Percentiles rank a stretch among this genome's conserved stretches.
phyloP scores from a whole-genome alignment of 768 basidiomycete species.

The Mycena vulgaris region DNA sequence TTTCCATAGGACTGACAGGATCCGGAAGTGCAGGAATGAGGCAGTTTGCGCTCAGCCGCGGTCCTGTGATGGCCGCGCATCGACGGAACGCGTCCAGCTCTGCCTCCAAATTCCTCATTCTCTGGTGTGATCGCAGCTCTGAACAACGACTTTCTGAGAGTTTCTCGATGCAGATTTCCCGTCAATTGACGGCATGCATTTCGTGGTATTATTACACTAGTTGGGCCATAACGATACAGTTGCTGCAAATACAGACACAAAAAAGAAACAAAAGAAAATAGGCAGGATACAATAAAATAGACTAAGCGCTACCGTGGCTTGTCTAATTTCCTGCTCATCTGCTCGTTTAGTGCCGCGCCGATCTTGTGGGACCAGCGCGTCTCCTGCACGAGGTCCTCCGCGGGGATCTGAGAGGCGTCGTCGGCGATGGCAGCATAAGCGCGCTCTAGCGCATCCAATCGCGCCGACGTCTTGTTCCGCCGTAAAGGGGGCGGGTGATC shows the following conservation, averaged over 20 bases:
- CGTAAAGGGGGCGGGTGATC: slow-evolving; percentile 44
- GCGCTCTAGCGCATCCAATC: slow-evolving; percentile 60
- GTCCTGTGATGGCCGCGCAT: too few relatives aligned
- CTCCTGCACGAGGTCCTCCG: slow-evolving; percentile 65
- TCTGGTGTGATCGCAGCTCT: too few relatives aligned
- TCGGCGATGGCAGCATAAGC: slow-evolving; percentile 59
- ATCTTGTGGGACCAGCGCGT: slow-evolving; percentile 63
- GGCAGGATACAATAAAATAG: background rate
- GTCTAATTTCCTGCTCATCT: slow-evolving; percentile 56
- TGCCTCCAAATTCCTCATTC: too few relatives aligned
- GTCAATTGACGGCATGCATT: too few relatives aligned
- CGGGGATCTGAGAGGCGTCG: slow-evolving; percentile 63
- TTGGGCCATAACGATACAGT: slow-evolving; percentile 16
- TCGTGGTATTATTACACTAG: background rate
- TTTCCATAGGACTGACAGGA: too few relatives aligned
- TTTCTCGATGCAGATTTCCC: too few relatives aligned
- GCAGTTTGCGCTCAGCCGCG: too few relatives aligned
- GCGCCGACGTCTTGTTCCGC: slow-evolving; percentile 57
- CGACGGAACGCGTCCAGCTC: too few relatives aligned
- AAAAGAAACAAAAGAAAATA: background rate
- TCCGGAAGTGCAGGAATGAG: too few relatives aligned
- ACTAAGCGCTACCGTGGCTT: background rate
- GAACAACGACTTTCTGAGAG: too few relatives aligned
- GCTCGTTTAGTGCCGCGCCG: slow-evolving; percentile 61
- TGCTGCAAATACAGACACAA: slow-evolving; percentile 28